These are phyloP conservation scores for Zygosaccharomyces gambellarensis DNA, from an alignment of 805 yeast genomes.

Conservation along the genomic window DNA sequence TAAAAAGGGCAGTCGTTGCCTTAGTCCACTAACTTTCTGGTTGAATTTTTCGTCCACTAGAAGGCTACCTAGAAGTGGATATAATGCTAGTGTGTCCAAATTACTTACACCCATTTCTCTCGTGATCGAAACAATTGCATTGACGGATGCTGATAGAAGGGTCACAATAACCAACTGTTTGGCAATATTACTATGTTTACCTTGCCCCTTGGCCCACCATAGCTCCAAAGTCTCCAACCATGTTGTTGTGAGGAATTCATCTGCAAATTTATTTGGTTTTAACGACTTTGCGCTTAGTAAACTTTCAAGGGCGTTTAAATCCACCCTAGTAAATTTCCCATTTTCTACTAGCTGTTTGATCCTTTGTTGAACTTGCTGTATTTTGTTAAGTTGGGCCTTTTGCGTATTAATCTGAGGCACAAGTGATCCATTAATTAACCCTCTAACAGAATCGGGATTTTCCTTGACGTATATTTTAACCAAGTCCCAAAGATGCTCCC, in stretches of 20 bases:
- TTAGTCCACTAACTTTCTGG: slow-evolving; percentile 47
- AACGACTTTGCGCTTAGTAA: slow-evolving; percentile 36
- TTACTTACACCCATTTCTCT: slow-evolving; percentile 42
- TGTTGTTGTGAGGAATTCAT: slow-evolving; percentile 45
- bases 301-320: slow-evolving; percentile 42
- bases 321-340: slow-evolving; percentile 43
- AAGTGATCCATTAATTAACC: slow-evolving; percentile 49
- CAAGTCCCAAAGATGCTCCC: slow-evolving; percentile 63
- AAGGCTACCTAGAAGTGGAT: slow-evolving; percentile 54
- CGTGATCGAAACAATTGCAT: slow-evolving; percentile 40
- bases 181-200: slow-evolving; percentile 43
- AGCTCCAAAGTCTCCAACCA: slow-evolving; percentile 62
- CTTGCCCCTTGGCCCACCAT: slow-evolving; percentile 52
- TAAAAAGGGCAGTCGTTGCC: slow-evolving; percentile 47
- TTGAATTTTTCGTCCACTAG: slow-evolving; percentile 46
- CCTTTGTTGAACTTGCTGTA: slow-evolving; percentile 47
- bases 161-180: slow-evolving; percentile 51
- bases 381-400: slow-evolving; percentile 33
- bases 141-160: slow-evolving; percentile 43
- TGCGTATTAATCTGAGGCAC: slow-evolving; percentile 29
- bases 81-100: slow-evolving; percentile 39
- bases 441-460: slow-evolving; percentile 43
- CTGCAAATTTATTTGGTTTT: slow-evolving; percentile 41
- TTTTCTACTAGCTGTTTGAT: slow-evolving; percentile 44
- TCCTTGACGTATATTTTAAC: slow-evolving; percentile 47